Evolutionary conservation across 306 rosid genomes (phyloP), one percentile per base, ranked within the genome.

Genomic region (Abrus pulchellus): DNA sequence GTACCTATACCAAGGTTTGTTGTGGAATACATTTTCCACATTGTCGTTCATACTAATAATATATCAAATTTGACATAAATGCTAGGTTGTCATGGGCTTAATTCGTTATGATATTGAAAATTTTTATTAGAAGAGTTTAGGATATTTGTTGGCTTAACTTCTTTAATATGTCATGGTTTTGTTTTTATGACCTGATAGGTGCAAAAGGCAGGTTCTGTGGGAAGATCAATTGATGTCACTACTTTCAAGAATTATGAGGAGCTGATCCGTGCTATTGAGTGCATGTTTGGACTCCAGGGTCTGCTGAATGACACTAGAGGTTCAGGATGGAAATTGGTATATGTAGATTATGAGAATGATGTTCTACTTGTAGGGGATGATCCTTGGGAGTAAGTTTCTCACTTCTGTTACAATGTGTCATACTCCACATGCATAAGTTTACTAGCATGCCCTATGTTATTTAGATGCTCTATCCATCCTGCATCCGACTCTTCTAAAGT

Each of bases 291-390:
- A 72, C 91, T 92, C 7, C 85, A 90, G 81, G 93, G 97, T 72
- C 82, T 92, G 81, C 93, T 92, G 11, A 92, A 87, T 55, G 92
- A 92, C 69, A 89, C 89, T 20, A 90, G 86, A 86, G 94, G 92
- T 71, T 89, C 98, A 1, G 92, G 90, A 41, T 94, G 98, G 94
- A 94, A 92, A 74, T 43, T 94, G 82, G 94, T 94, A 30, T 92
- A 94, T 40, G 98, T 91, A 80, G 88, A 81, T 4, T 92, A 94
- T 40, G 98, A 94, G 80, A 90, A 81, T 4, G 98, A 94, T 53
- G 97, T 93, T 64, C 88, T 93, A 10, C 97, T 93, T 66, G 90
- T 93, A 44, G 97, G 97, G 7, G 98, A 93, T 79, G 97, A 93
- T 83, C 98, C 98, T 11, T 93, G 97, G 97, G 97, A 93, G 98